Conservation (phyloP, 2,329 filamentous ascomycete genomes). For the Trichophyton verrucosum region DNA sequence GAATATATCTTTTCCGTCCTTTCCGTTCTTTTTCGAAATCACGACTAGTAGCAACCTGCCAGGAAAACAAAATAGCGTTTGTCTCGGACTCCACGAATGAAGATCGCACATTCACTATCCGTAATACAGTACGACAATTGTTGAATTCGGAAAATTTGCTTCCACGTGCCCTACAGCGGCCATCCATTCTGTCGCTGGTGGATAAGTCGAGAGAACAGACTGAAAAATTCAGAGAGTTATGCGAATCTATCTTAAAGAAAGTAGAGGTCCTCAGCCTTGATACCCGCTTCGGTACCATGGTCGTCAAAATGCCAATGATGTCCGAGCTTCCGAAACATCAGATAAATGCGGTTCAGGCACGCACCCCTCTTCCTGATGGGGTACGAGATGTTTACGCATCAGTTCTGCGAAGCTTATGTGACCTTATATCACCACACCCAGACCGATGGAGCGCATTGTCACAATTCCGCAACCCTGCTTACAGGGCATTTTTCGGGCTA, state of each 20-base stretch:
- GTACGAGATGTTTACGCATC: slow-evolving; percentile 21
- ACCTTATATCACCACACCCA: slow-evolving; percentile 2
- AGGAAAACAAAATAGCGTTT: slow-evolving; percentile 56
- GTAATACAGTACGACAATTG: slow-evolving; percentile 69
- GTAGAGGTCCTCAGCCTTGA: slow-evolving; percentile 23
- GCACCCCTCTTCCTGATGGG: slow-evolving; percentile 17
- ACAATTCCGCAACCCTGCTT: not conserved
- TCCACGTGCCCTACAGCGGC: slow-evolving; percentile 56
- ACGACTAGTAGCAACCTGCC: slow-evolving; percentile 53
- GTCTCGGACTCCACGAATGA: slow-evolving; percentile 76
- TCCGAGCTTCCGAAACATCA: not conserved
- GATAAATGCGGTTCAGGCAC: not conserved
- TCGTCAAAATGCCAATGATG: slow-evolving; percentile 3
- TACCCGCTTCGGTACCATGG: slow-evolving; percentile 24
- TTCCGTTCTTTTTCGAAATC: slow-evolving; percentile 49
- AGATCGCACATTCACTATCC: slow-evolving; percentile 60
- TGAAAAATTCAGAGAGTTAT: slow-evolving; percentile 39
- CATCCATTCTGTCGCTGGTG: slow-evolving; percentile 51
- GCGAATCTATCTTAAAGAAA: slow-evolving; percentile 40
- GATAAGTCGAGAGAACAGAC: slow-evolving; percentile 38
- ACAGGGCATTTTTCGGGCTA: not conserved
- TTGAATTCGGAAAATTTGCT: slow-evolving; percentile 43
- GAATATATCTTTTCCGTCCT: slow-evolving; percentile 27
- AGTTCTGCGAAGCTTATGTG: not conserved
- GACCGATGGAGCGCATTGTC: not conserved